Conservation (phyloP, 495 filamentous ascomycete species). For the Penicillium macrosclerotiorum region DNA sequence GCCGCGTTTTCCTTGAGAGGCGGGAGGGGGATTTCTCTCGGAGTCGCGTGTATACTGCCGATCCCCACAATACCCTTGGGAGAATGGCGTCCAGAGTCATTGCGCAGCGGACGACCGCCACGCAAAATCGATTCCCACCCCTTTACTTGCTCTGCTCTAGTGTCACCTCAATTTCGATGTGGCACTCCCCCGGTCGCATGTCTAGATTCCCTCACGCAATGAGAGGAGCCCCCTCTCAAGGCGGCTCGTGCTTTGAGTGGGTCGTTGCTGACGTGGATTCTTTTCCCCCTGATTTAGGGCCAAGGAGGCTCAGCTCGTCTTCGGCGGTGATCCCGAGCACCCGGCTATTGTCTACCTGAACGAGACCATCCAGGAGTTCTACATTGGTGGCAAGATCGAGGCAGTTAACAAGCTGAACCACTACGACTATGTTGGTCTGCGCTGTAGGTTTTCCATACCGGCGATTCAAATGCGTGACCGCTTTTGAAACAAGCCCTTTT, state of each 20-base stretch:
- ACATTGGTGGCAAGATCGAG: slow-evolving; percentile 92
- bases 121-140: no score
- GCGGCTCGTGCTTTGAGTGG: slow-evolving; percentile 24
- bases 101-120: background rate
- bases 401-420: slow-evolving; percentile 92
- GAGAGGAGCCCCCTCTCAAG: background rate
- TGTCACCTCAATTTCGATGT: background rate
- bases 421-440: slow-evolving; percentile 96
- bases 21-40: no score
- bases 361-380: slow-evolving; percentile 76
- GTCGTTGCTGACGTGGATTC: slow-evolving; percentile 31
- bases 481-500: no score
- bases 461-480: no score
- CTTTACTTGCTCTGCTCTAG: background rate
- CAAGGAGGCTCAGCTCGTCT: slow-evolving; percentile 89
- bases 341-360: slow-evolving; percentile 89
- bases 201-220: slow-evolving; percentile 6
- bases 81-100: background rate
- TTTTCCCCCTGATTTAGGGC: slow-evolving; percentile 53
- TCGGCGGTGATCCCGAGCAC: slow-evolving; percentile 91
- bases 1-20: background rate
- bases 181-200: slow-evolving; percentile 3
- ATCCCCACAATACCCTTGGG: slow-evolving; percentile 7
- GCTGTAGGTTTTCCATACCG: slow-evolving; percentile 64
- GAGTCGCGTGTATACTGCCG: slow-evolving; percentile 7